phyloP scores from a whole-genome alignment of 306 rosid genomes.

The Vicia sativa region DNA sequence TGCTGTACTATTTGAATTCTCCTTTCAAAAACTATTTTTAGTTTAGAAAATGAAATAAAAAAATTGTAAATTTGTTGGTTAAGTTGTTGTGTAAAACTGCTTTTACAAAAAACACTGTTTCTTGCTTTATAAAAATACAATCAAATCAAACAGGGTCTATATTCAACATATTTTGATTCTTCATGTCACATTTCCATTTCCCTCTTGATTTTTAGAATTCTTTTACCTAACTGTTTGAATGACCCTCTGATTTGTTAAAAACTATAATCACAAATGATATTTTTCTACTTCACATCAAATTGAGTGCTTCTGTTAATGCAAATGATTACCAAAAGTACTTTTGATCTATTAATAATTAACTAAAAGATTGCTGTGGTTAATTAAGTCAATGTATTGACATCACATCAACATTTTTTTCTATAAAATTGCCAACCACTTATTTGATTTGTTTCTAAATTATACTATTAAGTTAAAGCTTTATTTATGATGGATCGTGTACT shows the following conservation, averaged over 20 bases:
- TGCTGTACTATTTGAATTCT: not conserved
- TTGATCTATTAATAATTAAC: not conserved
- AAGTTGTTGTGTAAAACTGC: not conserved
- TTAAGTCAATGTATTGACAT: too few relatives aligned
- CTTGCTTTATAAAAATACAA: not conserved
- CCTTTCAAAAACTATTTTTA: not conserved
- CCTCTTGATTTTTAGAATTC: not conserved
- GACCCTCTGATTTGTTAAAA: conserved; percentile 2
- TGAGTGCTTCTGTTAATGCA: not conserved
- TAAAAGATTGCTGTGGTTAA: too few relatives aligned
- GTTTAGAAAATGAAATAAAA: not conserved
- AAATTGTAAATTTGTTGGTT: not conserved
- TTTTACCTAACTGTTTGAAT: not conserved
- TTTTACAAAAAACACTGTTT: not conserved
- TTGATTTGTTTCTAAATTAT: not conserved
- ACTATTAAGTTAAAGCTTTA: not conserved
- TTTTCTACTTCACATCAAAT: conserved; percentile 12
- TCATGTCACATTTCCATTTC: conserved; percentile 2
- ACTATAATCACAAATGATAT: conserved; percentile 9
- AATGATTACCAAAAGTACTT: not conserved
- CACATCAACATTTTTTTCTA: not conserved
- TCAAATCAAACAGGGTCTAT: not conserved
- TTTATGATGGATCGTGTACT: not conserved
- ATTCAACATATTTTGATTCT: not conserved
- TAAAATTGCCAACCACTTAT: conserved; percentile 1